Conservation (phyloP, 2,329 filamentous ascomycete species). For the Neopestalotiopsis rosae region DNA sequence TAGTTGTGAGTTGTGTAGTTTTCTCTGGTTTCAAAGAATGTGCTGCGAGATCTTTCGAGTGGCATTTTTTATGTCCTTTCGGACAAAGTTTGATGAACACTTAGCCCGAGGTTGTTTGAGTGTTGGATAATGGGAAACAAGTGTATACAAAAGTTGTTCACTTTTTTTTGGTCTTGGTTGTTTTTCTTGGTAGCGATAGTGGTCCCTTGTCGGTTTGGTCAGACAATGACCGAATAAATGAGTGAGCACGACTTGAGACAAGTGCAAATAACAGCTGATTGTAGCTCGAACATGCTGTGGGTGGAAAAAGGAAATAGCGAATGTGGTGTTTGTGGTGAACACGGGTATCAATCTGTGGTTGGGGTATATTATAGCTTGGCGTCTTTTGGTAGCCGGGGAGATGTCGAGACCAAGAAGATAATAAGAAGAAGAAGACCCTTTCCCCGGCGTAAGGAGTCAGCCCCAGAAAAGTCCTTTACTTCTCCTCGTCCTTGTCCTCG, state of each 20-base stretch:
- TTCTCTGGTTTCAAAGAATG: no score
- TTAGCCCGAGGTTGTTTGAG: no score
- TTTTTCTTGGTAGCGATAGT: background rate
- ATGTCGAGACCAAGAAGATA: background rate
- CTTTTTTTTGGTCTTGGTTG: background rate
- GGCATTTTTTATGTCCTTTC: no score
- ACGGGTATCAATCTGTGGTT: slow-evolving; percentile 18
- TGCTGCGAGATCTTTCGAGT: no score
- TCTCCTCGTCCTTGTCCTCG: slow-evolving; percentile 3
- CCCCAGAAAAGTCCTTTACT: background rate
- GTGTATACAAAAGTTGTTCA: no score
- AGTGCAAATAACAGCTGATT: background rate
- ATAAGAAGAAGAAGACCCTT: background rate
- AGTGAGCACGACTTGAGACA: background rate
- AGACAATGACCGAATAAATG: no score
- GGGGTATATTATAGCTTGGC: background rate
- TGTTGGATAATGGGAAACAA: no score
- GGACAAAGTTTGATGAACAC: no score
- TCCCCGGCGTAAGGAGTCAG: background rate
- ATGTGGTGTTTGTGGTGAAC: slow-evolving; percentile 7
- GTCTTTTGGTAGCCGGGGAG: background rate
- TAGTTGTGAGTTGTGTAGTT: background rate
- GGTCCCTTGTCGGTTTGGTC: no score
- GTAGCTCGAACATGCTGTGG: background rate
- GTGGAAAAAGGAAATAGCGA: slow-evolving; percentile 7